Base-by-base conservation (phyloP, 306 rosid genomes). In the Trifolium dubium region DNA sequence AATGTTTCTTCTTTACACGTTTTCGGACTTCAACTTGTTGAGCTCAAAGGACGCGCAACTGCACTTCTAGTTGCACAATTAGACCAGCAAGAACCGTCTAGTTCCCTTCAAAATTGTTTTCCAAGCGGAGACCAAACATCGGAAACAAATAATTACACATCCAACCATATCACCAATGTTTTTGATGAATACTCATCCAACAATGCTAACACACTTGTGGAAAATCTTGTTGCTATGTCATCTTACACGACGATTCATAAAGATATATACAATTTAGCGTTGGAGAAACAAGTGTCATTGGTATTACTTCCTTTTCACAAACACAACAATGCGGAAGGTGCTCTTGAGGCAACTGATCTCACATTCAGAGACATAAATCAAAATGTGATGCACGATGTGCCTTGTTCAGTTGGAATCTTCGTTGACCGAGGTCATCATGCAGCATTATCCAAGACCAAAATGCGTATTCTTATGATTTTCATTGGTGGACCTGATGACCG, bases 401-500 rank as follows among this genome's bases (percentile, higher is more conserved):
- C 84, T 0, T 79, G 84, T 37, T 83, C 84, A 0, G 67, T 80
- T 4, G 87, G 74, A 29, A 73, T 80, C 18, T 64, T 80, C 1
- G 77, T 84, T 4, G 85, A 84, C 0, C 84, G 85, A 2, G 75
- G 82, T 8, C 59, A 63, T 2, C 68, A 64, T 2, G 23, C 62
- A 1, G 11, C 67, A 4, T 10, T 53, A 17, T 31, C 23, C 6
- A 73, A 69, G 18, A 5, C 15, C 4, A 58, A 10, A 1, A 12
- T 68, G 65, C 73, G 14, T 4, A 14, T 73, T 15, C 8, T 51
- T 10, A 9, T 77, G 71, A 4, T 80, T 0, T 84, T 84, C 77
- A 63, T 84, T 1, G 85, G 87, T 0, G 84, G 97, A 10, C 75
- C 85, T 0, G 90, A 89, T 14, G 97, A 89, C 19, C 70, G 90